These are phyloP conservation scores for Platanthera guangdongensis DNA, from an alignment of 106 monocot genomes.

Conservation along the genomic window DNA sequence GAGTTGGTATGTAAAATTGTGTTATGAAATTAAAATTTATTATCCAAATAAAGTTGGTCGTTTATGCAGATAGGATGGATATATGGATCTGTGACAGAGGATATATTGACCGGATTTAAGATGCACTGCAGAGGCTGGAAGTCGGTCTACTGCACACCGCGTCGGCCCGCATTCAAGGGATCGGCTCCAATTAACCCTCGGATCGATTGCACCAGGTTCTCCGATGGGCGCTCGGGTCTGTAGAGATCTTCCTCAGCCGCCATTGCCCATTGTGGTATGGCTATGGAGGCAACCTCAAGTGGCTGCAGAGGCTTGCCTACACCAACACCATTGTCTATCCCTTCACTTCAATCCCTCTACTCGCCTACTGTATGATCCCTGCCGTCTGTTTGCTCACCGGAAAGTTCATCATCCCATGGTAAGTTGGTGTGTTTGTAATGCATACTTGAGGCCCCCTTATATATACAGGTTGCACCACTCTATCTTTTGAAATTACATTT, in stretches of 20 bases:
- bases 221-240: slow-evolving; percentile 90
- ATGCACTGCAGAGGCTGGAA: slow-evolving; percentile 98
- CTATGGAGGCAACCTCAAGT: slow-evolving; percentile 77
- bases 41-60: neutral
- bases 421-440: neutral
- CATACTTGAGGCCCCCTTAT: no score
- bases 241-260: slow-evolving; percentile 92
- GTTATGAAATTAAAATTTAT: neutral
- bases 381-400: slow-evolving; percentile 93
- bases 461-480: no score
- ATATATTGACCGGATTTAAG: slow-evolving; percentile 94
- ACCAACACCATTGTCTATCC: slow-evolving; percentile 94
- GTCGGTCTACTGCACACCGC: slow-evolving; percentile 76
- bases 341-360: slow-evolving; percentile 81
- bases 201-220: slow-evolving; percentile 86
- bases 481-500: no score
- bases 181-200: slow-evolving; percentile 87
- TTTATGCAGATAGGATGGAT: slow-evolving; percentile 85
- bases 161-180: slow-evolving; percentile 80
- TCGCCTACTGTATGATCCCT: slow-evolving; percentile 87
- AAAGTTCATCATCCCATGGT: slow-evolving; percentile 96
- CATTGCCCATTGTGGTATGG: slow-evolving; percentile 95
- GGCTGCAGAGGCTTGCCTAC: slow-evolving; percentile 81
- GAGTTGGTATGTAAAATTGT: no score
- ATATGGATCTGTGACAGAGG: slow-evolving; percentile 88